phyloP scores from a whole-genome alignment of 805 yeast species.

The Wickerhamiella bombiphila region DNA sequence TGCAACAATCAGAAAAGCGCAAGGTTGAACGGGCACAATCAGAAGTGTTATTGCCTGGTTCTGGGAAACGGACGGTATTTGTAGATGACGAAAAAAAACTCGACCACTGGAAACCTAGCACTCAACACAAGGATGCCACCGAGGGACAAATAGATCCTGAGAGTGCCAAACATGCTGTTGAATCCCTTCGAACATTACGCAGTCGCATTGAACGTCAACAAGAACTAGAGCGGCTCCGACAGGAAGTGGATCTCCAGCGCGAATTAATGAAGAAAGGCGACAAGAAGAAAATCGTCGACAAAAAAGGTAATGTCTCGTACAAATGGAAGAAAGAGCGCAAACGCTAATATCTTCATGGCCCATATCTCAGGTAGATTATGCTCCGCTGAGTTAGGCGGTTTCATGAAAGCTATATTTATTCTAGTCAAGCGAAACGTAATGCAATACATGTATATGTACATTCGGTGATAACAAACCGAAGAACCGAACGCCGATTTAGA shows the following conservation, averaged over 20 bases:
- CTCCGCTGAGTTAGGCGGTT: too few species aligned
- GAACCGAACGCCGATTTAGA: too few species aligned
- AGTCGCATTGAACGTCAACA: slow-evolving; percentile 54
- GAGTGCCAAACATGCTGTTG: slow-evolving; percentile 45
- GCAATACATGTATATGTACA: too few species aligned
- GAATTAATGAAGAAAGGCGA: slow-evolving; percentile 86
- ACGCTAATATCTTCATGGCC: too few species aligned
- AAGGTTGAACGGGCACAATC: slow-evolving; percentile 44
- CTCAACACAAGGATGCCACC: slow-evolving; percentile 32
- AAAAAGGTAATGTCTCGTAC: slow-evolving; percentile 53
- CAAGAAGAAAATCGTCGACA: slow-evolving; percentile 56
- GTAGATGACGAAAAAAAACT: slow-evolving; percentile 50
- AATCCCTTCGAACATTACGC: slow-evolving; percentile 44
- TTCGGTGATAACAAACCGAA: too few species aligned
- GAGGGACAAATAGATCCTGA: slow-evolving; percentile 6
- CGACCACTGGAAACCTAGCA: slow-evolving; percentile 45
- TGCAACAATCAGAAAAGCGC: slow-evolving; percentile 52
- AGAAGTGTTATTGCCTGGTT: slow-evolving; percentile 26
- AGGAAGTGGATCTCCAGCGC: slow-evolving; percentile 59
- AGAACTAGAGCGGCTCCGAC: slow-evolving; percentile 53
- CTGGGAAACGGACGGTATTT: slow-evolving; percentile 73
- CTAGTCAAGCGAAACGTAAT: too few species aligned
- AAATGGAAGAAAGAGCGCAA: slow-evolving; percentile 62
- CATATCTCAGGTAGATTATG: too few species aligned
- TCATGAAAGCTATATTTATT: too few species aligned